Evolutionary conservation across 805 yeast species (phyloP).

Genomic region (Pichia occidentalis): DNA sequence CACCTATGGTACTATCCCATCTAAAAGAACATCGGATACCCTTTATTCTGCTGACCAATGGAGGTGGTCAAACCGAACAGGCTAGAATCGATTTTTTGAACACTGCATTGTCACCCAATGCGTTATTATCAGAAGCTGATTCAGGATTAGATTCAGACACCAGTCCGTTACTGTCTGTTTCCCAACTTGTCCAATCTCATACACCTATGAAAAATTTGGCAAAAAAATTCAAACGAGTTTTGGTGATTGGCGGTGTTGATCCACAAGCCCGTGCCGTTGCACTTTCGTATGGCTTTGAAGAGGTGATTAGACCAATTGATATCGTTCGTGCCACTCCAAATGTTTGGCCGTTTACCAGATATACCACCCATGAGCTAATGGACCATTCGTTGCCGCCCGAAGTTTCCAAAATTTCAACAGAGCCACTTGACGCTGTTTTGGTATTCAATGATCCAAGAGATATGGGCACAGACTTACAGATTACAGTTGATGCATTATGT

Average conservation of each 20-base stretch:
- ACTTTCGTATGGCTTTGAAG: slow-evolving; percentile 63
- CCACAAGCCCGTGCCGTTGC: slow-evolving; percentile 78
- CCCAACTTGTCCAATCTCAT: slow-evolving; percentile 80
- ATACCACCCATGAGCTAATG: slow-evolving; percentile 37
- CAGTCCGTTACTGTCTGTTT: no score
- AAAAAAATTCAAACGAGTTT: slow-evolving; percentile 47
- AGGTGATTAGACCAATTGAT: slow-evolving; percentile 69
- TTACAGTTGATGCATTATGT: slow-evolving; percentile 62
- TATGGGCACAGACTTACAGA: slow-evolving; percentile 78
- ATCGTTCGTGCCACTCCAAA: slow-evolving; percentile 48
- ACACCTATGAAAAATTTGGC: slow-evolving; percentile 70
- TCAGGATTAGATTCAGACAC: slow-evolving; percentile 32
- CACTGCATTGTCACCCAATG: slow-evolving; percentile 2
- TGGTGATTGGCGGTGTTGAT: slow-evolving; percentile 75
- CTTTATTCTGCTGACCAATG: slow-evolving; percentile 77
- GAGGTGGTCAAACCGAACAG: slow-evolving; percentile 73
- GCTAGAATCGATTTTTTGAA: slow-evolving; percentile 52
- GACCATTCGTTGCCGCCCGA: slow-evolving; percentile 33
- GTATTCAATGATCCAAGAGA: slow-evolving; percentile 89
- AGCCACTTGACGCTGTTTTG: slow-evolving; percentile 63
- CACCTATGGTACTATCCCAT: slow-evolving; percentile 43
- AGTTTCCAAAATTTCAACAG: slow-evolving; percentile 22
- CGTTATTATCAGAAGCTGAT: slow-evolving; percentile 13
- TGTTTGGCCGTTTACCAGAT: slow-evolving; percentile 65
- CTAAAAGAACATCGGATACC: slow-evolving; percentile 56